Base-by-base conservation (phyloP, 768 basidiomycete species). In the Serpula lacrymans region DNA sequence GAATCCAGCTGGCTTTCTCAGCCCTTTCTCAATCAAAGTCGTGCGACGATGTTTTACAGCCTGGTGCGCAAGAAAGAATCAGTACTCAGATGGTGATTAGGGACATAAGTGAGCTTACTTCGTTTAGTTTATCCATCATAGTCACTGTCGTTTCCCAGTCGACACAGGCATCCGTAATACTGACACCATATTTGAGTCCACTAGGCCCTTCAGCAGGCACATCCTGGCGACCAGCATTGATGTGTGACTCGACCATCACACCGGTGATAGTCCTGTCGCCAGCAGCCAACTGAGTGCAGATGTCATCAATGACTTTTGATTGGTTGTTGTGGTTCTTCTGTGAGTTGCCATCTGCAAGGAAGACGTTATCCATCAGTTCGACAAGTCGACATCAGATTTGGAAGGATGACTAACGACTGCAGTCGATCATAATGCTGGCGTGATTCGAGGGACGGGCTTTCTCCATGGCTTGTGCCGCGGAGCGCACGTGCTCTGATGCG, bases 211-310 rank as follows among this genome's bases (percentile, higher is more conserved):
- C 72, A 3, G 72, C 49, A 2, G 95, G 93, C 11, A 95, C 87
- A 51, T 92, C 87, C 68, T 99, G 95, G 45, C 82, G 71, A 14
- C 95, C 95, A 36, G 83, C 85, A 56, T 88, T 84, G 64, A 99
- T 83, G 62, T 97, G 87, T 10, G 85, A 88, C 68, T 99, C 95
- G 58, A 99, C 78, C 95, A 99, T 98, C 42, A 97, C 91, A 33
- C 95, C 95, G 4, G 89, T 89, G 63, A 99, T 85, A 52, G 74
- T 70, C 43, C 62, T 71, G 40, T 74, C 68, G 20, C 90, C 90
- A 6, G 75, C 74, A 5, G 60, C 64, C 39, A 98, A 77, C 64
- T 98, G 95, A 3, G 62, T 65, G 62, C 80, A 82, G 54, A 91
- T 76, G 60, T 76, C 64, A 48, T 78, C 74, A 42, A 89, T 55